Evolutionary conservation across 2,329 filamentous ascomycete genomes (phyloP), one percentile per base, ranked within the genome.

Genomic region (Calonectria crousiana): DNA sequence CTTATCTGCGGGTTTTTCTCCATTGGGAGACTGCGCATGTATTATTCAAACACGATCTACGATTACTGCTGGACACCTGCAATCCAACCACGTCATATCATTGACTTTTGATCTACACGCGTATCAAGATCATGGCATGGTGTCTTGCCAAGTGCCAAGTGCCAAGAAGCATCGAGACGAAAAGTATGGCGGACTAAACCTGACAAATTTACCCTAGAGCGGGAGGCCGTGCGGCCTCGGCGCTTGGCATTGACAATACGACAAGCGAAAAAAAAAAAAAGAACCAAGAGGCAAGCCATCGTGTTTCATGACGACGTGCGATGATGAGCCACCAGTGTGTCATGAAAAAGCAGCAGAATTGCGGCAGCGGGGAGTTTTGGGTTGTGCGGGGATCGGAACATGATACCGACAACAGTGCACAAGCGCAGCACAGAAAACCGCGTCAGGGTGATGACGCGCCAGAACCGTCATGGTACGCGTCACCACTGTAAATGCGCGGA

Each of bases 381-480:
- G 13, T 38, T 62, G 36, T 41, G 56, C 56, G 56, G 56, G 34
- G 56, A 62, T 13, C 34, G 56, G 56, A 62, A 62, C 23, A 62
- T 62, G 56, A 62, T 62, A 41, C 34, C 56, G 56, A 28, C 3
- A 11, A 34, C 6, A 34, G 44, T 2, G 10, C 44, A 47, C 18
- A 23, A 47, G 44, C 44, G 44, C 44, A 47, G 18, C 41, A 6
- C 18, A 44, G 41, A 47, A 47, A 47, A 23, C 38, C 56, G 56
- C 56, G 56, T 62, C 56, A 62, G 56, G 56, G 56, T 62, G 34
- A 62, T 62, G 56, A 62, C 56, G 56, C 56, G 56, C 56, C 56
- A 6, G 23, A 30, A 13, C 56, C 56, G 56, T 62, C 34, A 62
- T 62, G 56, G 56, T 62, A 62, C 56, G 56, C 56, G 56, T 41